Conservation (phyloP, 164 flowering plant genomes). For the Euptelea pleiosperma region DNA sequence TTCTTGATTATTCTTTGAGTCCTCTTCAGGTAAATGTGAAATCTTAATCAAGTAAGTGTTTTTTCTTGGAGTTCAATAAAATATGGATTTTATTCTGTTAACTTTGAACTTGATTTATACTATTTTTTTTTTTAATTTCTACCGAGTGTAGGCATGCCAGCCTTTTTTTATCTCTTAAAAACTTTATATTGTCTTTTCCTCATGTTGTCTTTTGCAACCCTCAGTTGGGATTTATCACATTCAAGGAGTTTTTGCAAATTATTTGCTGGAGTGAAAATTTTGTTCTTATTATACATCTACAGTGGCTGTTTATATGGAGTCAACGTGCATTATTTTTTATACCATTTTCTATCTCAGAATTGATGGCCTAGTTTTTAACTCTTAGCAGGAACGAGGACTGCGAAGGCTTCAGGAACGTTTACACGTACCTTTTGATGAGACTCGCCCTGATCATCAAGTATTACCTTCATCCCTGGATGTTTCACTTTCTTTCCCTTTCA, state of each 20-base stretch:
- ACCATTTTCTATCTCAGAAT: background rate
- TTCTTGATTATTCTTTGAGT: conserved; percentile 45
- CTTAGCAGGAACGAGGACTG: conserved; percentile 66
- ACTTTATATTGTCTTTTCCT: background rate
- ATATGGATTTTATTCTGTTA: background rate
- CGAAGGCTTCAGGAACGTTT: conserved; percentile 71
- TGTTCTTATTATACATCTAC: background rate
- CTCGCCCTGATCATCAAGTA: conserved; percentile 88
- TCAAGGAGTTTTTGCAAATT: background rate
- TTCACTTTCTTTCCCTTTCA: background rate
- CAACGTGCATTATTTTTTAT: background rate
- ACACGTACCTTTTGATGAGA: conserved; percentile 80
- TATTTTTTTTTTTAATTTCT: too few relatives aligned
- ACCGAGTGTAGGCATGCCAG: background rate
- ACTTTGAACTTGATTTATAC: too few relatives aligned
- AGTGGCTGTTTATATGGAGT: background rate
- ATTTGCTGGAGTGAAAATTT: background rate
- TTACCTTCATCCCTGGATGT: conserved; percentile 4
- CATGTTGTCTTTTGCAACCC: background rate
- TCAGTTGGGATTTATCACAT: background rate
- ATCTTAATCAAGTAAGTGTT: background rate
- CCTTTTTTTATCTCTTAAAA: background rate
- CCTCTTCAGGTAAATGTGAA: conserved; percentile 58
- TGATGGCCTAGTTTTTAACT: conserved; percentile 2
- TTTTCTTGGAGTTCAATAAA: background rate